Percentiles rank a stretch among this genome's conserved stretches.
phyloP scores from a whole-genome alignment of 176 grass and related monocot genomes.

The Zea luxurians region DNA sequence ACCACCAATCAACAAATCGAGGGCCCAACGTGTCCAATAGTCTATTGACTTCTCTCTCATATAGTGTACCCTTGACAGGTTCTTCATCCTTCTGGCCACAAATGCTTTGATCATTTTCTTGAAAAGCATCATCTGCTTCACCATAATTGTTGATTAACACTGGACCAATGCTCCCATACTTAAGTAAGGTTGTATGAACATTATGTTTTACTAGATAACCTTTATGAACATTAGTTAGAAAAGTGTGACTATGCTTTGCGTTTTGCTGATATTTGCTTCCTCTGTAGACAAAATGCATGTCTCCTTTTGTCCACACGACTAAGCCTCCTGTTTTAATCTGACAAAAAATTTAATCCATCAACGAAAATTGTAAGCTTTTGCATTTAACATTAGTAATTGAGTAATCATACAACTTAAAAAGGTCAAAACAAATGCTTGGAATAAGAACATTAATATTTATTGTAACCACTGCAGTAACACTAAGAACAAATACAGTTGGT shows the following conservation, averaged over 20 bases:
- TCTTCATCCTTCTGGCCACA: conserved; percentile 32
- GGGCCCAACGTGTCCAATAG: conserved; percentile 75
- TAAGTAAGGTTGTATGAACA: conserved; percentile 12
- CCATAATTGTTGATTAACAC: neutral
- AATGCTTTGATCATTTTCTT: conserved; percentile 8
- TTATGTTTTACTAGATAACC: conserved; percentile 20
- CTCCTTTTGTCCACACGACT: conserved; percentile 70
- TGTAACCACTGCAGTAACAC: neutral
- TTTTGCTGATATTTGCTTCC: conserved; percentile 39
- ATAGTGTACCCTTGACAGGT: conserved; percentile 54
- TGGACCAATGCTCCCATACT: neutral
- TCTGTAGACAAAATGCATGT: conserved; percentile 69
- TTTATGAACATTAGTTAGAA: conserved; percentile 19
- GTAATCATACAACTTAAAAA: neutral
- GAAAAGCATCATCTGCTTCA: neutral
- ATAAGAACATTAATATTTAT: neutral
- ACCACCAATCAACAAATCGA: conserved; percentile 98
- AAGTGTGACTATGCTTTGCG: neutral
- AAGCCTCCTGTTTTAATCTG: conserved; percentile 85
- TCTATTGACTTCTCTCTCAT: conserved; percentile 86
- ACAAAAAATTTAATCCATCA: conserved; percentile 4
- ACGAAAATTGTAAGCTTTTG: conserved; percentile 19
- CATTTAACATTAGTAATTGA: neutral
- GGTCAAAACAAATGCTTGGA: neutral
- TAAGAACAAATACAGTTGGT: neutral